A percentile compares a stretch with the other conserved stretches of the same genome.
Evolutionary conservation across 73 alveolate species (phyloP).

Genomic region (Blepharisma japonicum): DNA sequence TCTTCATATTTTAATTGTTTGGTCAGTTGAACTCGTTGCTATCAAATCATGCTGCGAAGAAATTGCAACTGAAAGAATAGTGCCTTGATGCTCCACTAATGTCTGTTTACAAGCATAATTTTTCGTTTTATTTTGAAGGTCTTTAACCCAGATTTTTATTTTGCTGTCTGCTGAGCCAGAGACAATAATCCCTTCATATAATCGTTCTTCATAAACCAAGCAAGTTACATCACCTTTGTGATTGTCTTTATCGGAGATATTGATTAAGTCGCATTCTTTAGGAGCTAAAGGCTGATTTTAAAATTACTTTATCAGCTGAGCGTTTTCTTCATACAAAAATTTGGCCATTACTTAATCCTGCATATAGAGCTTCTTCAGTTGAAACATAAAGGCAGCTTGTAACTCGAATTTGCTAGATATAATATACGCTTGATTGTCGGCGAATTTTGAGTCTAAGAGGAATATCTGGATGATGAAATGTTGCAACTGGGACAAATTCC

Average conservation of each 20-base stretch:
- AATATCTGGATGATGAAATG: conserved; percentile 19
- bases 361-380: conserved; percentile 7
- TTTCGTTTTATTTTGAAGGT: conserved; percentile 41
- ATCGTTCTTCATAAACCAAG: conserved; percentile 43
- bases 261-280: conserved; percentile 11
- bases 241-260: conserved; percentile 18
- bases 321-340: conserved; percentile 23
- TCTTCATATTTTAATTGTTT: conserved; percentile 77
- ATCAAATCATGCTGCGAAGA: conserved; percentile 56
- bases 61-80: conserved; percentile 67
- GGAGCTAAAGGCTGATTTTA: background rate
- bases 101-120: conserved; percentile 58
- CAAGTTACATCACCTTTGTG: conserved; percentile 64
- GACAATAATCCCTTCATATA: conserved; percentile 45
- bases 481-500: conserved; percentile 19
- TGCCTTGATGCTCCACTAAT: conserved; percentile 68
- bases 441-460: conserved; percentile 1
- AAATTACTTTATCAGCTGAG: conserved; percentile 18
- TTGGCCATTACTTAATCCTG: conserved; percentile 7
- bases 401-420: background rate
- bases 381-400: conserved; percentile 1
- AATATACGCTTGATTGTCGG: background rate
- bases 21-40: conserved; percentile 73
- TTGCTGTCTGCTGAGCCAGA: conserved; percentile 62
- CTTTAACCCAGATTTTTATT: conserved; percentile 71